Evolutionary conservation across 306 rosid genomes (phyloP), one percentile per base, ranked within the genome.

Genomic region (Prunus dulcis): DNA sequence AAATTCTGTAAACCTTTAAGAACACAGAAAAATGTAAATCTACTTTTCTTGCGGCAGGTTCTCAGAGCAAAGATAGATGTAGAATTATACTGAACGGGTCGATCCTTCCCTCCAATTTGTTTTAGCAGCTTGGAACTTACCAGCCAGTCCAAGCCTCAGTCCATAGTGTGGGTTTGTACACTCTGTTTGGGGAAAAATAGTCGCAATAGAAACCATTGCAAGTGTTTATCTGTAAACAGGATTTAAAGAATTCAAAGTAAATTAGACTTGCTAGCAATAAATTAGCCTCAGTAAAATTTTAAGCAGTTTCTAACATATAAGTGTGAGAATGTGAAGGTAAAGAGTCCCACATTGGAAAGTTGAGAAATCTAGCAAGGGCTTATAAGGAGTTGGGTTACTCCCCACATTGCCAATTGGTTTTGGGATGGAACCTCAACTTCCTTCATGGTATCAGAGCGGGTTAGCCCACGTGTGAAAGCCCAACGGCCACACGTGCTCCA

Each of bases 161-260:
- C 90, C 90, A 87, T 23, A 84, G 55, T 32, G 81, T 87, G 49
- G 98, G 98, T 72, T 91, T 91, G 92, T 88, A 79, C 43, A 85
- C 89, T 73, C 86, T 87, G 84, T 93, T 93, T 75, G 98, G 97
- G 47, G 82, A 75, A 82, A 86, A 93, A 72, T 89, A 84, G 74
- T 91, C 98, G 41, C 98, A 91, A 83, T 93, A 93, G 67, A 80
- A 93, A 28, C 93, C 97, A 83, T 93, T 93, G 90, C 98, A 93
- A 19, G 97, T 85, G 77, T 91, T 89, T 81, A 93, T 93, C 97
- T 93, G 86, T 58, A 69, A 22, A 63, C 56, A 55, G 14, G 45
- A 80, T 51, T n/a, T 55, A 72, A 53, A 14, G 11, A 25, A 64
- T 27, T 30, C 45, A 55, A 55, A 49, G 20, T 56, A 20, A 56